Percentiles rank a stretch among this genome's conserved stretches.
These are phyloP conservation scores for Knufia fluminis DNA, from an alignment of 2,329 filamentous ascomycete species.

Conservation along the genomic window DNA sequence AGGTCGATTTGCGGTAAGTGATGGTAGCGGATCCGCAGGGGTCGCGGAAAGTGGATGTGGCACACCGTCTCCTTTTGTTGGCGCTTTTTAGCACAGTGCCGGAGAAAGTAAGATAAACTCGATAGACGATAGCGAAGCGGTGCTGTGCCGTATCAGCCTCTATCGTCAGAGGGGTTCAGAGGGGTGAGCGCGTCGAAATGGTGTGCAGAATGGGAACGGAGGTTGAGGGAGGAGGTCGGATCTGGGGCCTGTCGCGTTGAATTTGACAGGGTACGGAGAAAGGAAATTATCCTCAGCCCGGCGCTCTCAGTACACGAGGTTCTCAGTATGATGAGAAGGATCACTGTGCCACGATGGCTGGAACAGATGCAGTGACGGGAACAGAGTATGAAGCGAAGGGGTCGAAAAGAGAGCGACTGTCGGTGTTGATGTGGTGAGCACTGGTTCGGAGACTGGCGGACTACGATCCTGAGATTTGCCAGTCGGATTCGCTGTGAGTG, in stretches of 20 bases:
- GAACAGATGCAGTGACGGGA: not conserved
- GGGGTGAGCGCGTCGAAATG: not conserved
- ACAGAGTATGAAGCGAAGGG: not conserved
- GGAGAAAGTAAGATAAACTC: not conserved
- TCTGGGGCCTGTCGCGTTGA: conserved; percentile 7
- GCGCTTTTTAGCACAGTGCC: not conserved
- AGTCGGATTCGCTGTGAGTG: not conserved
- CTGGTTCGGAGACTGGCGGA: not conserved
- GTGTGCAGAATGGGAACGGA: not conserved
- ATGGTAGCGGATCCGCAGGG: conserved; percentile 7
- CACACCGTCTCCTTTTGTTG: conserved; percentile 6
- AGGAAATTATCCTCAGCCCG: conserved; percentile 7
- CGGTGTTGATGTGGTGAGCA: not conserved
- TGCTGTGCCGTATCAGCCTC: not conserved
- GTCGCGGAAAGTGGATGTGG: conserved; percentile 11
- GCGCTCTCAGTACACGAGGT: not conserved
- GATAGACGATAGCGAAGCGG: not conserved
- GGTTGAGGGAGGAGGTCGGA: not conserved
- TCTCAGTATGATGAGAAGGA: not conserved
- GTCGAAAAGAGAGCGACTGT: not conserved
- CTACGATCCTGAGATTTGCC: not conserved
- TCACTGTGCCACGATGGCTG: not conserved
- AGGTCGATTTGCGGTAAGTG: not conserved
- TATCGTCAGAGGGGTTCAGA: not conserved
- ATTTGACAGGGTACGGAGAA: conserved; percentile 4